These are phyloP conservation scores for Parsonsia alboflavescens DNA, from an alignment of 257 asterid genomes.

Conservation along the genomic window DNA sequence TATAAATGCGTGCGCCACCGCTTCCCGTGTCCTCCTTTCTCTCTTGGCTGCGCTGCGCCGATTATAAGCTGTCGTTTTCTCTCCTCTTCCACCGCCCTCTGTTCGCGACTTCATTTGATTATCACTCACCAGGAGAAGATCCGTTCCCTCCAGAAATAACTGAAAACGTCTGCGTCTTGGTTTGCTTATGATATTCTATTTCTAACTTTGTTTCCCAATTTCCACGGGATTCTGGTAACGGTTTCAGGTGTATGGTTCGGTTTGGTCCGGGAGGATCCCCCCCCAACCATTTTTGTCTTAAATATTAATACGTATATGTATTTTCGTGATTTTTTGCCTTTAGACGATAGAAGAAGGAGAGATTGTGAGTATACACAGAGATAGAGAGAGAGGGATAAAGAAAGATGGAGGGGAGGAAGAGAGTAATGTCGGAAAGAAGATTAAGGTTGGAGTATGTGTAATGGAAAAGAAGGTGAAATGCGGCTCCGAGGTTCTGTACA, in stretches of 20 bases:
- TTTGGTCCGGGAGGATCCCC: neutral
- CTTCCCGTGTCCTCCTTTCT: neutral
- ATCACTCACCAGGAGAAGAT: neutral
- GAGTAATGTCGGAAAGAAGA: conserved; percentile 36
- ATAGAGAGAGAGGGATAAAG: neutral
- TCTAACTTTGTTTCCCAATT: neutral
- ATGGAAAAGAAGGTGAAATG: conserved; percentile 99
- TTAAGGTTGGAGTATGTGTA: conserved; percentile 84
- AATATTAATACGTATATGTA: neutral
- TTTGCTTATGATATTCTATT: neutral
- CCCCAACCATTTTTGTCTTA: too few relatives aligned
- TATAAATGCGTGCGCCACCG: neutral
- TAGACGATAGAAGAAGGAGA: conserved; percentile 25
- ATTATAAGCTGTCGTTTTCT: too few relatives aligned
- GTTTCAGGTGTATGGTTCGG: neutral
- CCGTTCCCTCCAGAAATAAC: neutral
- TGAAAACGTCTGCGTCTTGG: conserved; percentile 22
- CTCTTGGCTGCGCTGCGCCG: neutral
- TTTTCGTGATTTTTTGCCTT: neutral
- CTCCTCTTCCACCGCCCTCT: neutral
- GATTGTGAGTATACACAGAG: neutral
- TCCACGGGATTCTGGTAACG: conserved; percentile 12
- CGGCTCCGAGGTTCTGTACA: conserved; percentile 91
- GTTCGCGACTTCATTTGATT: neutral
- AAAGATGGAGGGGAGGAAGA: conserved; percentile 41